Base-by-base conservation (phyloP, 108 stramenopile species). In the Nitzschia sp. region DNA sequence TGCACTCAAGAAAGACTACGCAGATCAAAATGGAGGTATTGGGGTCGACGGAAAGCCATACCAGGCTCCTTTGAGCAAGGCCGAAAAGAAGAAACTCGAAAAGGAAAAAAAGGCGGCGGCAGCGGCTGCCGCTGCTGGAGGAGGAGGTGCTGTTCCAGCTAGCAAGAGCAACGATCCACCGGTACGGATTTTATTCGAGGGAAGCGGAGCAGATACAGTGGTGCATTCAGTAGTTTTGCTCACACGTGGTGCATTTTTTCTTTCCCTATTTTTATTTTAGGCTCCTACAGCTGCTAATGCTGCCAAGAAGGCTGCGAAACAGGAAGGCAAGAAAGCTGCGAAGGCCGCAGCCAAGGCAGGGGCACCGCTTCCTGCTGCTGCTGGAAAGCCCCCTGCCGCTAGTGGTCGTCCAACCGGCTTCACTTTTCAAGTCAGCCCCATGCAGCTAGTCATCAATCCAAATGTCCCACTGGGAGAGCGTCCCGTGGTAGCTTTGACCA, bases 271-370 rank as follows among this genome's bases (percentile, higher is more conserved):
- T 13, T 41, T 41, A 13, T 53, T 5, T 58, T 41, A 23, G 61
- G 53, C 67, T 16, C 53, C 44, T 33, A 63, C 68, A 23, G n/a
- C n/a, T n/a, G 76, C 46, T 21, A 69, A 45, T 8, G 67, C 62
- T 45, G 46, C 71, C 30, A 64, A 73, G 27, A 68, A 53, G 8
- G 73, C 73, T 53, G 83, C 85, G 16, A 96, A 96, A 71, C 91
- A 94, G 71, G 95, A 88, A 1, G 92, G 88, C 46, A 87, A 85
- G 58, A 80, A 85, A 45, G 95, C 89, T 8, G 80, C 80, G 28
- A 90, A 94, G 77, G 86, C 81, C 2, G 85, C 80, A 0, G 68
- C 63, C 53, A 91, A 86, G 57, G 81, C 80, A 17, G 85, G 66
- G 33, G 72, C 41, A 29, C 69, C 66, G n/a, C 38, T 34, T 48